These are phyloP conservation scores for Claviceps capensis DNA, from an alignment of 2,329 filamentous ascomycete species.

Conservation along the genomic window DNA sequence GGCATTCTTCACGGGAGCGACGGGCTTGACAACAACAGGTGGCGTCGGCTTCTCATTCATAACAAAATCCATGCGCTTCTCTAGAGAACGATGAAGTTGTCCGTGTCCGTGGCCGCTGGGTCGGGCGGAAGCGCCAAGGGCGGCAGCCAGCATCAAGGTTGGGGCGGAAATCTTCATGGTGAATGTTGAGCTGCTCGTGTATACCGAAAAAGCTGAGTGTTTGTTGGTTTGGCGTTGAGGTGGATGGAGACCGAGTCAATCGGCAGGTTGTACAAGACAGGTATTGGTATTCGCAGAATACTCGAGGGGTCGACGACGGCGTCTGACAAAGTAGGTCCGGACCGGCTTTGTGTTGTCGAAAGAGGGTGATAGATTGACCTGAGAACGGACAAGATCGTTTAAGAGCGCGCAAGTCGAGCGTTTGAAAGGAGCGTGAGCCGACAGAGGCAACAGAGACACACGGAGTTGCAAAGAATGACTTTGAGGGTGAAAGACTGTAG, in stretches of 20 bases:
- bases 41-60: constrained; percentile 18
- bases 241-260: constrained; percentile 3
- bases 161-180: constrained; percentile 29
- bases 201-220: not conserved
- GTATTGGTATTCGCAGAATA: constrained; percentile 9
- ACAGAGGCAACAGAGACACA: not conserved
- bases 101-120: constrained; percentile 25
- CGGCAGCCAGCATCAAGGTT: constrained; percentile 23
- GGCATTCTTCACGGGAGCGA: not conserved
- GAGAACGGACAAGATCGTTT: not conserved
- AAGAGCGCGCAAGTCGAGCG: not conserved
- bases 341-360: not conserved
- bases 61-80: constrained; percentile 20
- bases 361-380: constrained; percentile 5
- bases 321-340: not conserved
- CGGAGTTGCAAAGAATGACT: not conserved
- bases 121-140: constrained; percentile 27
- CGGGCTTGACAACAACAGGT: constrained; percentile 10
- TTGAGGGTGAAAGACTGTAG: not conserved
- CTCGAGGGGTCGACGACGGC: not conserved
- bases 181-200: not conserved
- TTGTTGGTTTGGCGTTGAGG: not conserved
- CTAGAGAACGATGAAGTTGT: constrained; percentile 19
- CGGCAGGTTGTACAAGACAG: not conserved
- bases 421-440: not conserved